Evolutionary conservation across 2,329 filamentous ascomycete genomes (phyloP).

Genomic region (Colletotrichum destructivum): DNA sequence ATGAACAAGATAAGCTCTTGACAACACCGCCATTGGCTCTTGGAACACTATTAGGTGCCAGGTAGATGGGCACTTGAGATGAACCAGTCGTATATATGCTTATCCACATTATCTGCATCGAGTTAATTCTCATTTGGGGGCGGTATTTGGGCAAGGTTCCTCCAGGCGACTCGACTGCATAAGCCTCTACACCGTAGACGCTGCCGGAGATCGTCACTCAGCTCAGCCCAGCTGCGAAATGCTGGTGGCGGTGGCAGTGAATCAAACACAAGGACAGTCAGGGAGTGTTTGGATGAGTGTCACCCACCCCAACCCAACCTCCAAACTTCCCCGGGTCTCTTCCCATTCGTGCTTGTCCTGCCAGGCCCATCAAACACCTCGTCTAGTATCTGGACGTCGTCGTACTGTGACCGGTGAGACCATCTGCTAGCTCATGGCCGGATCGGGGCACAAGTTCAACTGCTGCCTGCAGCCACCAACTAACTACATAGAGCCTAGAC

Average conservation of each 20-base stretch:
- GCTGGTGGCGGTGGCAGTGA: slow-evolving; percentile 34
- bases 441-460: slow-evolving; percentile 3
- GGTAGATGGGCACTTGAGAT: background rate
- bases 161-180: no score
- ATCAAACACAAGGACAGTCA: background rate
- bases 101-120: background rate
- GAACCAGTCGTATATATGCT: slow-evolving; percentile 5
- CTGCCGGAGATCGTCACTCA: background rate
- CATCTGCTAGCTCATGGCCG: background rate
- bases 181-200: background rate
- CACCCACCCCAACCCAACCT: background rate
- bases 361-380: slow-evolving; percentile 27
- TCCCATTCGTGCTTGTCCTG: slow-evolving; percentile 32
- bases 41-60: no score
- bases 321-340: slow-evolving; percentile 6
- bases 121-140: no score
- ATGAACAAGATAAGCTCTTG: slow-evolving; percentile 29
- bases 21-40: background rate
- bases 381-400: background rate
- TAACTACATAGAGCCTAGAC: no score
- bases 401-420: background rate
- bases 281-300: background rate
- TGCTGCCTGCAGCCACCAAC: background rate
- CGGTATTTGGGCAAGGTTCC: no score
- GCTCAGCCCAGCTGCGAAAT: slow-evolving; percentile 8